Conservation (phyloP, 345 rosid species). For the Noccaea caerulescens region DNA sequence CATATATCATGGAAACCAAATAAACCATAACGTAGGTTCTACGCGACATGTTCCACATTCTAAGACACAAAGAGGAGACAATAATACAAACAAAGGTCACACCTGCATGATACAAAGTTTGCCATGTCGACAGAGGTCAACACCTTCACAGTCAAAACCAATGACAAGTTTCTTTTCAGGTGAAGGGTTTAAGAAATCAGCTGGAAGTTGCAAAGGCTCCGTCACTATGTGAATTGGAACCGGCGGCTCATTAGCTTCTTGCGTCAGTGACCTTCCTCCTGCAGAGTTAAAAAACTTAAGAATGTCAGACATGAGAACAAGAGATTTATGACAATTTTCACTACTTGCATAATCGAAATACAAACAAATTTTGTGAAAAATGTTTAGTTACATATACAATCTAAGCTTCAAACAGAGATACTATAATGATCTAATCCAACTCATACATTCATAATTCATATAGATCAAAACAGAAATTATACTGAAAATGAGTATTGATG, state of each 20-base stretch:
- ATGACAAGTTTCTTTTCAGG: constrained; percentile 61
- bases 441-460: neutral
- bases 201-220: constrained; percentile 73
- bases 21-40: neutral
- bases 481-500: neutral
- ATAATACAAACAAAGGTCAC: constrained; percentile 40
- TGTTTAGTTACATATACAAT: neutral
- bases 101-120: constrained; percentile 96
- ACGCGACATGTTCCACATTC: neutral
- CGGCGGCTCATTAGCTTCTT: constrained; percentile 51
- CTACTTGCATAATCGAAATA: neutral
- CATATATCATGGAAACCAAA: neutral
- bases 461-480: neutral
- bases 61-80: neutral
- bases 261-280: constrained; percentile 57
- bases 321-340: neutral
- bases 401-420: neutral
- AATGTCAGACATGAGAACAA: neutral
- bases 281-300: neutral
- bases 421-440: neutral
- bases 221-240: constrained; percentile 75
- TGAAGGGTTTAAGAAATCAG: constrained; percentile 76
- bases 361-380: neutral
- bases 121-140: constrained; percentile 83
- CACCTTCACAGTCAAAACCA: constrained; percentile 96